Evolutionary conservation across 1,284 basidiomycete genomes (phyloP).

Genomic region (Pyrrhoderma lamaoense): DNA sequence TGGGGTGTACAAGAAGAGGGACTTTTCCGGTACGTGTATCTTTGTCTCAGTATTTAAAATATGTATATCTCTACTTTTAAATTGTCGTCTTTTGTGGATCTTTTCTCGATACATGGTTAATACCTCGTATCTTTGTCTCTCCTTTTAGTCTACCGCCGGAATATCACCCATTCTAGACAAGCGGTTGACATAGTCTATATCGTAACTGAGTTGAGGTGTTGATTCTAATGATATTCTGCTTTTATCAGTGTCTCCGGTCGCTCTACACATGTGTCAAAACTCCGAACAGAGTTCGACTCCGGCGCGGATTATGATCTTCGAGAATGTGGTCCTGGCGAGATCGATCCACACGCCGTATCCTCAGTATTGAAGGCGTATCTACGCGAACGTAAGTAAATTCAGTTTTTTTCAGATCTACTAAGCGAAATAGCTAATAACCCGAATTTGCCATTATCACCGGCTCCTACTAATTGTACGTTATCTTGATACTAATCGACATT

Average conservation of each 20-base stretch:
- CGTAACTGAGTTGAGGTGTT: too few species aligned
- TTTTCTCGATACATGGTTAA: too few species aligned
- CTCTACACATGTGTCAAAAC: constrained; percentile 63
- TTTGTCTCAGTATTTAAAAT: not conserved
- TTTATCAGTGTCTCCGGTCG: constrained; percentile 61
- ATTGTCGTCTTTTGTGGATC: too few species aligned
- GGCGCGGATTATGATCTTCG: constrained; percentile 81
- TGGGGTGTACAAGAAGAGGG: constrained; percentile 84
- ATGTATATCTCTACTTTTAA: too few species aligned
- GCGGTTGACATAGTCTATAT: not conserved
- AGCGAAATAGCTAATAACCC: constrained; percentile 1
- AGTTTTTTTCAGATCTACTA: constrained; percentile 1
- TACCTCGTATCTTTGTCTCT: too few species aligned
- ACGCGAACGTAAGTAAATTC: constrained; percentile 62
- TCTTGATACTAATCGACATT: too few species aligned
- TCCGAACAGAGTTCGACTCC: constrained; percentile 78
- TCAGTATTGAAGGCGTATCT: constrained; percentile 78
- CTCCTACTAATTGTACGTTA: constrained; percentile 4
- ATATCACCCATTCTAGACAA: not conserved
- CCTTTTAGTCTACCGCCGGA: too few species aligned
- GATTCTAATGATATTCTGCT: constrained; percentile 5
- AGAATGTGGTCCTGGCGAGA: constrained; percentile 67
- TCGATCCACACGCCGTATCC: constrained; percentile 89
- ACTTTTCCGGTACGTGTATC: constrained; percentile 57
- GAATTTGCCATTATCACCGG: constrained; percentile 7